Evolutionary conservation across 768 basidiomycete species (phyloP), one percentile per base, ranked within the genome.

Genomic region (Hericium erinaceus): DNA sequence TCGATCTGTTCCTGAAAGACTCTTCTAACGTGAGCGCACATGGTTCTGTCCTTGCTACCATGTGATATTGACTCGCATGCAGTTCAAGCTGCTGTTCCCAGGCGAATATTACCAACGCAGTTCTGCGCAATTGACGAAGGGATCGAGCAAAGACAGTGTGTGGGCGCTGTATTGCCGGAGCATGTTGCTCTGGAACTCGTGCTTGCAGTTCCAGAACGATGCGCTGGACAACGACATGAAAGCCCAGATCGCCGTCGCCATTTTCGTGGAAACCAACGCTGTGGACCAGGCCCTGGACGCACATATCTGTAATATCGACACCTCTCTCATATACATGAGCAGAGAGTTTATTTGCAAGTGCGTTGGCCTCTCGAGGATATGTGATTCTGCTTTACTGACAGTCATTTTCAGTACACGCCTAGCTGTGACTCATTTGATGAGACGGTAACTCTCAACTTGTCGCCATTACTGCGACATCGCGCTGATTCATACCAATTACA

Each of bases 111-210:
- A 77, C 46, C 81, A 84, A 64, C 80, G 81, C 53, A 63, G 54
- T 56, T 71, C 69, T 18, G 64, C 65, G 62, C 65, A 38, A 75
- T 73, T 57, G 69, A 72, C 44, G 70, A 73, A 22, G 71, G 76
- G 76, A 38, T 84, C 84, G 16, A 77, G 83, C 15, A 91, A 89
- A 66, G 86, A 91, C 60, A 83, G 84, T 15, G 77, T 92, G 1
- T 91, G 89, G 89, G 89, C 87, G 0, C 73, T 92, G 26, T 89
- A 89, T 64, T 89, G 87, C 69, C 82, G 89, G 38, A 82, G 82
- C 66, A 87, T 91, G 85, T 77, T 92, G 10, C 74, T 91, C 3
- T 92, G 88, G 87, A 86, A 81, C 64, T 85, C 83, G 65, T 84
- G 81, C 61, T 75, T 77, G 51, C 80, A 81, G 3, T 71, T 83